phyloP scores from a whole-genome alignment of 2,329 filamentous ascomycete genomes.

The Cadophora sp. region DNA sequence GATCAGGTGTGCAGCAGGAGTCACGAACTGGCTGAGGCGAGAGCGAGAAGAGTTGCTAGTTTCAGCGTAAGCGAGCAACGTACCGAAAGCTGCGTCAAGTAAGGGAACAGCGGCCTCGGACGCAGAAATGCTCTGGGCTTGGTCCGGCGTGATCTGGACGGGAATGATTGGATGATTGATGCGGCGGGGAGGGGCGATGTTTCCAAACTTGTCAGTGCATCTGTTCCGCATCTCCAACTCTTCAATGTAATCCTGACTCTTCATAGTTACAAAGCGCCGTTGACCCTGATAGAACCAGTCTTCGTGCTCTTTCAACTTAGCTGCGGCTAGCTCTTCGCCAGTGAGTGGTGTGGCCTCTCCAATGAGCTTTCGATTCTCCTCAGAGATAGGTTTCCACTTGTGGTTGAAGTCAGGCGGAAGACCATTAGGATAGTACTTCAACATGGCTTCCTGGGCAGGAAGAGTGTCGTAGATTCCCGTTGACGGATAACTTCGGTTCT shows the following conservation, averaged over 20 bases:
- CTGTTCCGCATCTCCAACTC: conserved; percentile 12
- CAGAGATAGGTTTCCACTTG: conserved; percentile 28
- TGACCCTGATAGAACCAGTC: conserved; percentile 42
- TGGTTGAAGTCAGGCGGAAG: conserved; percentile 37
- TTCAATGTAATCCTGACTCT: conserved; percentile 31
- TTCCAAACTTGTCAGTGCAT: conserved; percentile 23
- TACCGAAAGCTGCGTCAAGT: conserved; percentile 38
- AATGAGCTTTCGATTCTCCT: conserved; percentile 26
- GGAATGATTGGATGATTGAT: conserved; percentile 22
- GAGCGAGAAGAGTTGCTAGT: conserved; percentile 27
- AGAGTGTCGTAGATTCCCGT: conserved; percentile 39
- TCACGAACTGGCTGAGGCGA: conserved; percentile 34
- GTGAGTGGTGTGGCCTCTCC: conserved; percentile 19
- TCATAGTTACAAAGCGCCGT: conserved; percentile 37
- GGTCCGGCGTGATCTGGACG: conserved; percentile 31
- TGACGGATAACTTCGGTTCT: conserved; percentile 19
- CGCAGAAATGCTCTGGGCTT: conserved; percentile 37
- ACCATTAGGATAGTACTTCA: conserved; percentile 42
- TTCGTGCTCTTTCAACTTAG: conserved; percentile 30
- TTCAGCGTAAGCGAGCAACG: conserved; percentile 38
- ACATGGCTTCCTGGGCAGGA: conserved; percentile 27
- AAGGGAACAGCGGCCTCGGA: conserved; percentile 37
- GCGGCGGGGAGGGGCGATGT: conserved; percentile 33
- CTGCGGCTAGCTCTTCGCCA: conserved; percentile 20
- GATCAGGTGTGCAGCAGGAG: conserved; percentile 35